These are phyloP conservation scores for Mycena maculata DNA, from an alignment of 768 basidiomycete species.

Conservation along the genomic window DNA sequence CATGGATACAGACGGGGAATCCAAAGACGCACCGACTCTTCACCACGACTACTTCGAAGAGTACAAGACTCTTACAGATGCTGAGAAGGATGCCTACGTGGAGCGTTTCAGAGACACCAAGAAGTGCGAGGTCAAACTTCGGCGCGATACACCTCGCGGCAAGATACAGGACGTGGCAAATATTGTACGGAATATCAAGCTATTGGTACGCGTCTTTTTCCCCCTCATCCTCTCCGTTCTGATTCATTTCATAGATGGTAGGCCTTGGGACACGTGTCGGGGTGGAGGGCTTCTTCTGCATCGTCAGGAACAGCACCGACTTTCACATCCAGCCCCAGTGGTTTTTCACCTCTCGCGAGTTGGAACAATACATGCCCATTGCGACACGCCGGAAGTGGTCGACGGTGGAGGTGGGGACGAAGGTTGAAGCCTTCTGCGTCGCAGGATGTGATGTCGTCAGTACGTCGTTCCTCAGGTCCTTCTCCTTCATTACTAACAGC, in stretches of 20 bases:
- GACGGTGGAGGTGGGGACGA: conserved; percentile 15
- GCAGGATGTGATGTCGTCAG: conserved; percentile 21
- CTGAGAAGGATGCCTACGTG: conserved; percentile 12
- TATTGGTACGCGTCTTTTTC: conserved; percentile 7
- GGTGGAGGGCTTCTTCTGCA: conserved; percentile 38
- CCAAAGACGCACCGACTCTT: neutral
- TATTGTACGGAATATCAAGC: neutral
- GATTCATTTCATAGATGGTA: conserved; percentile 4
- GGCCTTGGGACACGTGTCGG: conserved; percentile 30
- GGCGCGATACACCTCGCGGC: conserved; percentile 11
- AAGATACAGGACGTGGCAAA: conserved; percentile 24
- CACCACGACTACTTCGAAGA: conserved; percentile 7
- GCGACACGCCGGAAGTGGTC: conserved; percentile 23
- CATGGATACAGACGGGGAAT: neutral
- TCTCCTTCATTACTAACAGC: too few relatives aligned
- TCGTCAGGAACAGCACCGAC: conserved; percentile 31
- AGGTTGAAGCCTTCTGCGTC: conserved; percentile 26
- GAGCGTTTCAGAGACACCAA: neutral
- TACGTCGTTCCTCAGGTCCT: neutral
- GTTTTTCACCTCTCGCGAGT: conserved; percentile 33
- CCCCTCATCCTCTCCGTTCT: neutral
- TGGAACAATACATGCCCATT: conserved; percentile 32
- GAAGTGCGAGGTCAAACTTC: neutral
- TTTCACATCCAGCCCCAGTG: conserved; percentile 34
- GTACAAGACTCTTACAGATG: conserved; percentile 11